These are phyloP conservation scores for Phylloporus gajari DNA, from an alignment of 1,284 basidiomycete species.

Conservation along the genomic window DNA sequence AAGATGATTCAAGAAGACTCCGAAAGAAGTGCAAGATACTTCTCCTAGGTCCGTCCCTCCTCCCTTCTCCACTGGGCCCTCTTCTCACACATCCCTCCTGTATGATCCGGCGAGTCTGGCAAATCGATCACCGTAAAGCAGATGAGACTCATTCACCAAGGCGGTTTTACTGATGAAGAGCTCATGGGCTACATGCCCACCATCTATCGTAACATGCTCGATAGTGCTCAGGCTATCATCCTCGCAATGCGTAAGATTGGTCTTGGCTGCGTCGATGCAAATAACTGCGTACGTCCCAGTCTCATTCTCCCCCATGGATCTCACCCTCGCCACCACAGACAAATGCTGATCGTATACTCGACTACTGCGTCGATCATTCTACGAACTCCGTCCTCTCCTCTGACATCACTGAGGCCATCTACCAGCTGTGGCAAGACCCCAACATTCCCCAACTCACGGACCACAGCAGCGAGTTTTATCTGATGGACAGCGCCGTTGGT, in stretches of 20 bases:
- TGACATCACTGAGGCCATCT: constrained; percentile 82
- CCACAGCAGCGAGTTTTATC: constrained; percentile 88
- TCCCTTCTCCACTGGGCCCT: constrained; percentile 21
- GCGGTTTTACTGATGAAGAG: constrained; percentile 88
- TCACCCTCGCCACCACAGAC: constrained; percentile 43
- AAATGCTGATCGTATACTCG: constrained; percentile 70
- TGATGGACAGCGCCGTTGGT: constrained; percentile 98
- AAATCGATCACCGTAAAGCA: constrained; percentile 98
- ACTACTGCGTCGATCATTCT: constrained; percentile 59
- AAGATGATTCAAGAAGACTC: constrained; percentile 78
- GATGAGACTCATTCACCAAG: constrained; percentile 99
- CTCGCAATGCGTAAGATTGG: constrained; percentile 91
- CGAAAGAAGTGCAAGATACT: constrained; percentile 96
- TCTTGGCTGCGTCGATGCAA: constrained; percentile 81
- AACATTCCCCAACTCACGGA: constrained; percentile 90
- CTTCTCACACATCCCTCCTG: not conserved
- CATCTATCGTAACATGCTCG: constrained; percentile 88
- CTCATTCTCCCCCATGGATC: not conserved
- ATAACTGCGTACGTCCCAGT: constrained; percentile 66
- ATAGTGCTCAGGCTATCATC: constrained; percentile 90
- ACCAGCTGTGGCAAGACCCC: constrained; percentile 90
- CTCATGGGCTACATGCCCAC: constrained; percentile 82
- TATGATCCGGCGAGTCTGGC: constrained; percentile 81
- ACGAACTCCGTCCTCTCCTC: constrained; percentile 61
- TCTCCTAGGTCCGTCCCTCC: constrained; percentile 75